Evolutionary conservation across 148 eudicot species (phyloP), one percentile per base, ranked within the genome.

Genomic region (Chenopodium berlandieri): DNA sequence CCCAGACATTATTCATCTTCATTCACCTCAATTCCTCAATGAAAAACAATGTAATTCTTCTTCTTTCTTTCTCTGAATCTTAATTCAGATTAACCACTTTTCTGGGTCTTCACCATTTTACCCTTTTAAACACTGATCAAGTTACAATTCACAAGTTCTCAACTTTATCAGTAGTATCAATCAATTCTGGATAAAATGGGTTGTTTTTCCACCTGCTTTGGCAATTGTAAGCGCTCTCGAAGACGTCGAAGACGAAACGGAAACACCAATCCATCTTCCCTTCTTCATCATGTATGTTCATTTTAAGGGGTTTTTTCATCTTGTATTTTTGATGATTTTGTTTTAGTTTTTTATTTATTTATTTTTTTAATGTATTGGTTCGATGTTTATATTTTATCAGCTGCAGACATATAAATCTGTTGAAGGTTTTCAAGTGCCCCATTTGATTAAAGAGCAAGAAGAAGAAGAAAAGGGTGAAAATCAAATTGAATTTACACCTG

Each of bases 201-300:
- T 3, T 90, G 90, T 60, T 87, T 89, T 71, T 46, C 88, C 25
- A 86, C 85, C 22, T 89, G 91, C 75, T 89, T 90, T 65, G 78
- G 85, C 75, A 64, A 63, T 19, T 84, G 84, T 8, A 87, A 86
- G 25, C 80, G 78, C 58, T 69, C 75, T 30, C 73, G 77, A 19
- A 34, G 80, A 12, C 62, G 56, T 48, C 81, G 80, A 27, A 75
- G 79, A 75, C 47, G 80, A 3, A 20, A 54, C 46, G n/a, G 19
- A 4, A 80, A 71, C 31, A 20, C 46, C 54, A 63, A 63, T 8
- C 71, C 80, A 71, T 80, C 83, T 81, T 84, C 84, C 4, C 84
- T 84, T 77, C 86, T 84, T 77, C 50, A 81, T 65, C 86, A 84
- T 65, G 86, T 84, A 84, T 12, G 63, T 23, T 46, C 34, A 16